Conservation (phyloP, 2,329 filamentous ascomycete genomes). For the Arthrobotrys pseudoclavata region DNA sequence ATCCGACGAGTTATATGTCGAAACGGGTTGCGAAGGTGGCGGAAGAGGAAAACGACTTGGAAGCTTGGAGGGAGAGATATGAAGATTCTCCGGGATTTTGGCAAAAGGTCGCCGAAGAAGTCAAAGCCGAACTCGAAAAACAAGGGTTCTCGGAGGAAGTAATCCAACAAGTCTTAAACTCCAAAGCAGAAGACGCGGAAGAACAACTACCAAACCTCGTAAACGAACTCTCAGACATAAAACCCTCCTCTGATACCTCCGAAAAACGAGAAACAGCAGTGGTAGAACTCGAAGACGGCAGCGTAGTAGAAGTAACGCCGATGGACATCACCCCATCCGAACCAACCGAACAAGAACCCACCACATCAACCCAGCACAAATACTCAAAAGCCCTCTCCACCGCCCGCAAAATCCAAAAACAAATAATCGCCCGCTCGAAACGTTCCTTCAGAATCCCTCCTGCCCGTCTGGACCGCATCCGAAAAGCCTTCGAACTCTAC, state of each 20-base stretch:
- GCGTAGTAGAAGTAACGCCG: constrained; percentile 1
- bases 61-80: constrained; percentile 77
- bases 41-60: constrained; percentile 78
- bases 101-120: constrained; percentile 82
- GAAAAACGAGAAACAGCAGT: constrained; percentile 53
- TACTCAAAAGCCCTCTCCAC: constrained; percentile 47
- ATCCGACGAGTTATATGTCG: constrained; percentile 87
- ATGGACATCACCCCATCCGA: constrained; percentile 35
- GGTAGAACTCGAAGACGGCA: constrained; percentile 33
- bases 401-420: constrained; percentile 59
- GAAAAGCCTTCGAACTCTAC: constrained; percentile 80
- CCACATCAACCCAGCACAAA: constrained; percentile 24
- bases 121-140: constrained; percentile 70
- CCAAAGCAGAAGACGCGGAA: constrained; percentile 70
- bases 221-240: constrained; percentile 71
- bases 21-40: constrained; percentile 84
- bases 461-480: constrained; percentile 79
- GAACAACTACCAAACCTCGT: constrained; percentile 75
- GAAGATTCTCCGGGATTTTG: constrained; percentile 85
- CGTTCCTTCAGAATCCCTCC: constrained; percentile 86
- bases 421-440: constrained; percentile 68
- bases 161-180: constrained; percentile 66
- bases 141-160: constrained; percentile 70
- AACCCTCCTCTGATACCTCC: constrained; percentile 44
- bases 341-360: constrained; percentile 25